Evolutionary conservation across 371 early-diverging fungal genomes (phyloP), one percentile per base, ranked within the genome.

Genomic region (Rhizoclosmatium hyalinum): DNA sequence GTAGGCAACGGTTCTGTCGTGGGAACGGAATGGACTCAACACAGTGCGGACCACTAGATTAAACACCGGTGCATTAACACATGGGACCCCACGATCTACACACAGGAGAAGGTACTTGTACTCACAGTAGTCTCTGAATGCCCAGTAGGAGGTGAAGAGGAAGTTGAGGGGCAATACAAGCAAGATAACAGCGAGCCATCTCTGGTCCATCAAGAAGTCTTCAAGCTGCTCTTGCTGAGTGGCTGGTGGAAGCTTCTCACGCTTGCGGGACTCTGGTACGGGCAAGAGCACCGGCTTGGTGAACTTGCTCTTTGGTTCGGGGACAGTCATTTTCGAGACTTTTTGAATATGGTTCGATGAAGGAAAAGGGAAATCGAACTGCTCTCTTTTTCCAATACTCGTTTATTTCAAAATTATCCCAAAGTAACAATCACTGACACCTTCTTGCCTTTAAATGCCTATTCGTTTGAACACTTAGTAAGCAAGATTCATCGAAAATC

Each of bases 111-210:
- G 10, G 19, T 19, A 64, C 32, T 14, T 56, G 10, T 17, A 68
- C 75, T 74, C 58, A 74, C 74, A 39, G 57, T 77, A 79, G 54
- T 77, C 72, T 43, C 81, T 77, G 64, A 81, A 56, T n/a, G 73
- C 77, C 80, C 80, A 83, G 77, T 79, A 79, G 55, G 45, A n/a
- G 55, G 81, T 77, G 62, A 77, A 83, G 47, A 77, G 45, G 68
- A 75, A 77, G 43, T 74, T 77, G 43, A 79, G 60, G n/a, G 84
- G 84, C 58, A 80, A 63, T 14, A 78, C 81, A 57, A 80, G 56
- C 3, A 75, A 60, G 60, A 75, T 69, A 32, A 77, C 77, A 55
- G 77, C 46, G 6, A 80, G 12, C 69, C 75, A 77, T 50, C 75
- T 71, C 66, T 80, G 24, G 67, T 77, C 68, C 60, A 75, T 50